Conservation (phyloP, 1,284 basidiomycete genomes). For the Cutaneotrichosporon spelunceum region DNA sequence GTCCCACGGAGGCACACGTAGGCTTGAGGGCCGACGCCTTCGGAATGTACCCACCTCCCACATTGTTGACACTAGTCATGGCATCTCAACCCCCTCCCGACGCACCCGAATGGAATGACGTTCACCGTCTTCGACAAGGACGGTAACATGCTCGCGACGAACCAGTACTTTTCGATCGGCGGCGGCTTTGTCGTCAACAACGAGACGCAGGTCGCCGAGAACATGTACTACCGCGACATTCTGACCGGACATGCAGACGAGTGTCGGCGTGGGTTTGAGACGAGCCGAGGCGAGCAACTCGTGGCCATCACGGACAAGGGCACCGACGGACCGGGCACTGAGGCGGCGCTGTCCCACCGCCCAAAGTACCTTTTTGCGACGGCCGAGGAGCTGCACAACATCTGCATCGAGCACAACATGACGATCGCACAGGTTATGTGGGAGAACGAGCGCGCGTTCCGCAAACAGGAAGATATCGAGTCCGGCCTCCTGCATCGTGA, state of each 20-base stretch:
- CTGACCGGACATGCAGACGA: slow-evolving; percentile 73
- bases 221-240: slow-evolving; percentile 95
- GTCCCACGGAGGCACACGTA: not conserved
- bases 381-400: slow-evolving; percentile 29
- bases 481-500: slow-evolving; percentile 58
- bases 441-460: slow-evolving; percentile 84
- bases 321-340: not conserved
- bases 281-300: not conserved
- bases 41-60: too few species aligned
- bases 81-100: slow-evolving; percentile 41
- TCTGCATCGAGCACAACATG: slow-evolving; percentile 58
- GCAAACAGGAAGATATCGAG: slow-evolving; percentile 71
- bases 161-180: slow-evolving; percentile 85
- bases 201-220: slow-evolving; percentile 70
- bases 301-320: slow-evolving; percentile 14
- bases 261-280: slow-evolving; percentile 66
- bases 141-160: slow-evolving; percentile 85
- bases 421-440: slow-evolving; percentile 93
- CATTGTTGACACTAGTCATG: slow-evolving; percentile 29
- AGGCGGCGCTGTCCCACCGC: not conserved
- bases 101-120: slow-evolving; percentile 79
- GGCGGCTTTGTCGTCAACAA: slow-evolving; percentile 71
- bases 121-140: slow-evolving; percentile 78
- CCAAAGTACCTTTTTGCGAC: slow-evolving; percentile 59
- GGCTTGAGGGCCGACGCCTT: too few species aligned